These are phyloP conservation scores for Adansonia digitata DNA, from an alignment of 345 rosid species.

Conservation along the genomic window DNA sequence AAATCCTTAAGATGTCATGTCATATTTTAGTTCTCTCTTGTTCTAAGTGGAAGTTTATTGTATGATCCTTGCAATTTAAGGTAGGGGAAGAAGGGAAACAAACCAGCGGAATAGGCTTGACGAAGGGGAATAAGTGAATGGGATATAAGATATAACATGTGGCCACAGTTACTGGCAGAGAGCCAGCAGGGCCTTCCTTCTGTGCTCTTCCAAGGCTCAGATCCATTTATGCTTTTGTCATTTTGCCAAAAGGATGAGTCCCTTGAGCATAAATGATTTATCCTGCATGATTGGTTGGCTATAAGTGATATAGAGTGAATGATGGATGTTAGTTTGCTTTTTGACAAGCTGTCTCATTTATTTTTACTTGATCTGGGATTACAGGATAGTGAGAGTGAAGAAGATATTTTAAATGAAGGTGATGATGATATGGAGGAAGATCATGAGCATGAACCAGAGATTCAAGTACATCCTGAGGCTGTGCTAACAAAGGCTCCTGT, in stretches of 20 bases:
- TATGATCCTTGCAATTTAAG: background rate
- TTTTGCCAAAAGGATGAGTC: background rate
- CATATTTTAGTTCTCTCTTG: background rate
- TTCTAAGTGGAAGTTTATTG: background rate
- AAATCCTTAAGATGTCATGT: background rate
- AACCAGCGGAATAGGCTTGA: background rate
- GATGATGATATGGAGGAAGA: slow-evolving; percentile 80
- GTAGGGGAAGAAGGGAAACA: background rate
- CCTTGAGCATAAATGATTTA: background rate
- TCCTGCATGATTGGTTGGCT: background rate
- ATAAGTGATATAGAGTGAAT: background rate
- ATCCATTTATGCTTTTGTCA: background rate
- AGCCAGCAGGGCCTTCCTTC: background rate
- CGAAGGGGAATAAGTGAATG: background rate
- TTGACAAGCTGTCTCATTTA: background rate
- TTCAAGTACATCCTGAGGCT: slow-evolving; percentile 43
- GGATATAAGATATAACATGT: background rate
- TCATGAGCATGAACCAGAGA: slow-evolving; percentile 57
- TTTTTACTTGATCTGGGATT: slow-evolving; percentile 15
- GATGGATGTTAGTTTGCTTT: background rate
- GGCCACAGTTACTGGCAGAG: background rate
- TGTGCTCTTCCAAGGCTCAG: background rate
- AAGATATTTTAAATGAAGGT: slow-evolving; percentile 68
- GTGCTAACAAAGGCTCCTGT: slow-evolving; percentile 44
- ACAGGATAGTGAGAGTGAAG: slow-evolving; percentile 89